phyloP scores from a whole-genome alignment of 805 yeast species.

The Ogataea corticis region DNA sequence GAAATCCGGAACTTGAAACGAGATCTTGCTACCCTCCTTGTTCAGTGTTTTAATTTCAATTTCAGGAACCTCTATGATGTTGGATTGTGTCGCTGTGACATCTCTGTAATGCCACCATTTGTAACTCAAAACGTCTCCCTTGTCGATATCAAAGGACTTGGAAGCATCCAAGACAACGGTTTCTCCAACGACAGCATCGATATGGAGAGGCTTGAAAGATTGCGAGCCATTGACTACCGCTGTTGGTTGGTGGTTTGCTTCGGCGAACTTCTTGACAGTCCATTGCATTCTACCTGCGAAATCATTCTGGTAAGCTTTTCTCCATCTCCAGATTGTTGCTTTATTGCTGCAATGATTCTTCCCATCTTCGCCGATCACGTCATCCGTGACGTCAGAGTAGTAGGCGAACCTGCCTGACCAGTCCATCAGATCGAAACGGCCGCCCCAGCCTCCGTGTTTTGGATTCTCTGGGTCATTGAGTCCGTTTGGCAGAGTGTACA shows the following conservation, averaged over 20 bases:
- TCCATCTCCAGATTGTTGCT: slow-evolving; percentile 38
- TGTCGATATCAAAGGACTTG: slow-evolving; percentile 28
- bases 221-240: slow-evolving; percentile 26
- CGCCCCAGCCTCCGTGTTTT: slow-evolving; percentile 38
- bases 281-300: slow-evolving; percentile 36
- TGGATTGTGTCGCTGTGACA: slow-evolving; percentile 25
- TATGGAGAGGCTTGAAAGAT: slow-evolving; percentile 21
- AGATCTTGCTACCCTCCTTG: slow-evolving; percentile 16
- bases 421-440: slow-evolving; percentile 30
- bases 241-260: slow-evolving; percentile 29
- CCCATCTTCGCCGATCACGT: slow-evolving; percentile 24
- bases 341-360: slow-evolving; percentile 22
- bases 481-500: slow-evolving; percentile 34
- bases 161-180: slow-evolving; percentile 27
- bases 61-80: slow-evolving; percentile 23
- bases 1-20: slow-evolving; percentile 17
- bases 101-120: slow-evolving; percentile 34
- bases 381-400: slow-evolving; percentile 30
- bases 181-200: slow-evolving; percentile 17
- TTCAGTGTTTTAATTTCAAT: slow-evolving; percentile 14
- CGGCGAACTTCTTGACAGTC: slow-evolving; percentile 31
- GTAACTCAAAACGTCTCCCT: slow-evolving; percentile 13
- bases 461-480: slow-evolving; percentile 32
- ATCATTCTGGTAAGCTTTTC: slow-evolving; percentile 32
- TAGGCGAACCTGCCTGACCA: slow-evolving; percentile 21